These are phyloP conservation scores for Candida neerlandica DNA, from an alignment of 1,139 yeast genomes.

Conservation along the genomic window DNA sequence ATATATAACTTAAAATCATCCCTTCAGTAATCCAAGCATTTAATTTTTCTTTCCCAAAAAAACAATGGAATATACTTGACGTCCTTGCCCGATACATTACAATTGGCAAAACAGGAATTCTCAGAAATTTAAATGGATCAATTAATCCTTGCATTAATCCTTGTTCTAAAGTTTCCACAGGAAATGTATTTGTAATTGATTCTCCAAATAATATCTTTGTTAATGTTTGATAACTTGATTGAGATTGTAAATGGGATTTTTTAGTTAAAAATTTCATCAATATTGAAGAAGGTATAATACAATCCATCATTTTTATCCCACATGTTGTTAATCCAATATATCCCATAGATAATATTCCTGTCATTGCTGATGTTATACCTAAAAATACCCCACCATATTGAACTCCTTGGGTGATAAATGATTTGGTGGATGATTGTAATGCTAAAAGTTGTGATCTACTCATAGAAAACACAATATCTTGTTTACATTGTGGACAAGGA, in stretches of 20 bases:
- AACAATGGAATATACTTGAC: conserved; percentile 35
- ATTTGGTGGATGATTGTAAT: conserved; percentile 22
- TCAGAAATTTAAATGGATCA: conserved; percentile 44
- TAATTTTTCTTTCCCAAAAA: conserved; percentile 24
- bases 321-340: conserved; percentile 45
- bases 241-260: conserved; percentile 8
- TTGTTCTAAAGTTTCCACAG: conserved; percentile 35
- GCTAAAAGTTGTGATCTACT: conserved; percentile 32
- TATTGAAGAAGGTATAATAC: conserved; percentile 38
- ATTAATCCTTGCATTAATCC: conserved; percentile 39
- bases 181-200: conserved; percentile 14
- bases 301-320: conserved; percentile 44
- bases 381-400: conserved; percentile 38
- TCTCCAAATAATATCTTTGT: conserved; percentile 24
- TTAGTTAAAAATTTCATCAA: conserved; percentile 34
- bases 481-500: conserved; percentile 49
- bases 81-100: conserved; percentile 42
- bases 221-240: conserved; percentile 17
- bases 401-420: conserved; percentile 25
- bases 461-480: conserved; percentile 38
- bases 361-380: conserved; percentile 43
- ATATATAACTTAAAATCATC: conserved; percentile 39
- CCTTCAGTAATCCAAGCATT: conserved; percentile 35
- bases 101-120: conserved; percentile 45
- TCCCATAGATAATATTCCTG: conserved; percentile 47